Base-by-base conservation (phyloP, 2,329 filamentous ascomycete genomes). In the Xylaria sp. region DNA sequence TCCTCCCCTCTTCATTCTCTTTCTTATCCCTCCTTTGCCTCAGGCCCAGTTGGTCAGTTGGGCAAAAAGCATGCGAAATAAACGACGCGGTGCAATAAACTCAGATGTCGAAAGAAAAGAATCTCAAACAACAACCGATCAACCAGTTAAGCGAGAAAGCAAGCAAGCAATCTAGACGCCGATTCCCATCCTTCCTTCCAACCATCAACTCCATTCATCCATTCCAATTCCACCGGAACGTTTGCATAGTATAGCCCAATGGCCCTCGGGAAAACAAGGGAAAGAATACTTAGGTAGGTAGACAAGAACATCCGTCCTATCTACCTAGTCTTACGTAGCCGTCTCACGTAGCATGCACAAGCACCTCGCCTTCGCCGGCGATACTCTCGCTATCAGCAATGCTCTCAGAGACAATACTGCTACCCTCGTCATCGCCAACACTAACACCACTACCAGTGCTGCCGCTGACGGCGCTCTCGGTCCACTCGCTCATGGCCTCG, bases 401-500 rank as follows among this genome's bases (percentile, higher is more conserved):
- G 62, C 75, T 76, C 69, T 78, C 75, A 23, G 76, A 75, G 12
- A 77, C 74, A 33, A 76, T 63, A 48, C 75, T 78, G 8, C 33
- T 36, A 1, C 10, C 33, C 10, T 41, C 39, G 13, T 74, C 72
- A 13, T 64, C 72, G 13, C 46, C 67, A 6, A 69, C 64, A 43
- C 66, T 61, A 7, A 66, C 67, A 18, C 72, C 54, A 41, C 70
- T 72, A 51, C 74, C 72, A 28, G 72, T 68, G 31, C 71, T 74
- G 12, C 73, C 67, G 33, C 75, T 80, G 33, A 79, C 75, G 4
- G 75, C 81, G 66, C 83, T 85, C 73, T 83, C 84, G 2, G 84
- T 85, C 82, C 83, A 86, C 66, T 86, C 83, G 68, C 84, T 86
- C 33, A 78, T 80, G 31, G 77, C 79, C 51, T 83, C 82, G 54